Conservation (phyloP, 495 filamentous ascomycete genomes). For the Penicillium egyptiacum region DNA sequence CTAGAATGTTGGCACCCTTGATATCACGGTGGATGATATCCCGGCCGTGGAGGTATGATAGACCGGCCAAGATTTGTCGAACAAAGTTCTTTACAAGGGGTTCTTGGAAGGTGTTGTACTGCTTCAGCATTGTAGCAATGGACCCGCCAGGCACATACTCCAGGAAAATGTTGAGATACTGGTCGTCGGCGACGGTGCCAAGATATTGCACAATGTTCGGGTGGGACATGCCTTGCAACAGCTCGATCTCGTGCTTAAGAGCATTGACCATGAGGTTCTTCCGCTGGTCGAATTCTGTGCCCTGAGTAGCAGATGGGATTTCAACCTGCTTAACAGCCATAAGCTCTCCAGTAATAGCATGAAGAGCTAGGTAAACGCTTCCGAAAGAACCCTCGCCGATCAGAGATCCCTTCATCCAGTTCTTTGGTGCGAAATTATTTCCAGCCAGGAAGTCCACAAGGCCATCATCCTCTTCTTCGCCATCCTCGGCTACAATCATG, state of each 20-base stretch:
- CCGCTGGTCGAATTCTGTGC: constrained; percentile 76
- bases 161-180: constrained; percentile 98
- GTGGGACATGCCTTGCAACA: constrained; percentile 92
- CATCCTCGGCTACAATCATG: constrained; percentile 67
- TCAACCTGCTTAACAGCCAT: constrained; percentile 99
- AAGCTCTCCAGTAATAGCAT: constrained; percentile 93
- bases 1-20: constrained; percentile 97
- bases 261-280: constrained; percentile 98
- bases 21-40: constrained; percentile 99
- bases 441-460: constrained; percentile 82
- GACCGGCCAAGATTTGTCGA: constrained; percentile 88
- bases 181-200: constrained; percentile 84
- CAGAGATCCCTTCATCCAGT: constrained; percentile 98
- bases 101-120: constrained; percentile 92
- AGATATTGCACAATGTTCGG: constrained; percentile 98
- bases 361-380: constrained; percentile 94
- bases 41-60: constrained; percentile 91
- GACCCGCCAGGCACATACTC: constrained; percentile 98
- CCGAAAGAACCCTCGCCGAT: constrained; percentile 98
- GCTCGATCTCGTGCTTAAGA: constrained; percentile 91
- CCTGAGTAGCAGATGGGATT: constrained; percentile 76
- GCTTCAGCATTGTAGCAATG: constrained; percentile 96
- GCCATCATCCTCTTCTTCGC: constrained; percentile 79
- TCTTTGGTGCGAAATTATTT: constrained; percentile 90
- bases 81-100: constrained; percentile 95